phyloP scores from a whole-genome alignment of 331 rosid species.

The Pyrus hybrid region DNA sequence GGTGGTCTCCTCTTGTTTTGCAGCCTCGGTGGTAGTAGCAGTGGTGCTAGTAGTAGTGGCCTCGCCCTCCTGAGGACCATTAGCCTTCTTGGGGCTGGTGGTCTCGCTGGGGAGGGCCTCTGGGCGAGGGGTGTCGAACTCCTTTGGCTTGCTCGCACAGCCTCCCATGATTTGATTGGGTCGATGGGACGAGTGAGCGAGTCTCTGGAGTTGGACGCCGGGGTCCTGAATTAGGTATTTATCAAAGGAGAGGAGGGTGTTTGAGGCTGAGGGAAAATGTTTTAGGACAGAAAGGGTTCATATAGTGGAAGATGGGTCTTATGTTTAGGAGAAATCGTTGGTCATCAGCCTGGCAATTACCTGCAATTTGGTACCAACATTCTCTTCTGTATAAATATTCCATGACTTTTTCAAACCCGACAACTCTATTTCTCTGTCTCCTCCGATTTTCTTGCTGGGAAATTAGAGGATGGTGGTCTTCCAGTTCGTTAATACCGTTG shows the following conservation, averaged over 20 bases:
- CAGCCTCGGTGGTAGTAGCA: not conserved
- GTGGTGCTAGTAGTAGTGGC: not conserved
- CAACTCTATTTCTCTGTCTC: not conserved
- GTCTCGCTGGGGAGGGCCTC: constrained; percentile 27
- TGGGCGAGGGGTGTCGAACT: constrained; percentile 5
- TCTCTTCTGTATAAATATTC: not conserved
- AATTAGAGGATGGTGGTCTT: not conserved
- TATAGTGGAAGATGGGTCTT: constrained; percentile 17
- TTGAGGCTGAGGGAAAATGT: constrained; percentile 17
- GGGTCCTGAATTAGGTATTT: not conserved
- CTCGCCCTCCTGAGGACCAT: not conserved
- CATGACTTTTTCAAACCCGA: constrained; percentile 16
- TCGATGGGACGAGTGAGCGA: constrained; percentile 1
- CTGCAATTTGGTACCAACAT: not conserved
- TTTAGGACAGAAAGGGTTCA: not conserved
- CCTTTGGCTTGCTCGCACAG: constrained; percentile 73
- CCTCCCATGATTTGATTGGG: constrained; percentile 57
- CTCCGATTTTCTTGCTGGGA: not conserved
- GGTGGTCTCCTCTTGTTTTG: constrained; percentile 12
- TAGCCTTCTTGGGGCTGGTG: constrained; percentile 15
- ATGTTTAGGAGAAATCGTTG: constrained; percentile 23
- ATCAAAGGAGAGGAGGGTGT: not conserved
- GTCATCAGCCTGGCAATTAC: not conserved
- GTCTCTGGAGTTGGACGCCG: constrained; percentile 7
- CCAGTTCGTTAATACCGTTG: constrained; percentile 12